phyloP scores from a whole-genome alignment of 2,329 filamentous ascomycete species.

The Rutstroemia sp. region DNA sequence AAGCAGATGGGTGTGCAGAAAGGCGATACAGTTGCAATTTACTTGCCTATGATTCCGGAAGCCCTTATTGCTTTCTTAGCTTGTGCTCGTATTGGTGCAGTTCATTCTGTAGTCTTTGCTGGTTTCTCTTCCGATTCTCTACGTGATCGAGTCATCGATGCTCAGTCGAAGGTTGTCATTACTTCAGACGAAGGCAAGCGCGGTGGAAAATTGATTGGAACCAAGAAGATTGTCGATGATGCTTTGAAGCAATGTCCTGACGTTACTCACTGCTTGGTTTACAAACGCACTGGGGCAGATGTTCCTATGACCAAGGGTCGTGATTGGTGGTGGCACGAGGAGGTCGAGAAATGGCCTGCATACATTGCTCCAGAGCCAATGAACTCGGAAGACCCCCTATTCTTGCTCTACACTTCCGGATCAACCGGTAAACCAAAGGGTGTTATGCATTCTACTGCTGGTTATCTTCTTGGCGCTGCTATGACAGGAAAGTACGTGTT shows the following conservation, averaged over 20 bases:
- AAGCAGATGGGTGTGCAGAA: slow-evolving; percentile 96
- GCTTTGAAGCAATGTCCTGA: slow-evolving; percentile 93
- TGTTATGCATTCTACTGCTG: slow-evolving; percentile 94
- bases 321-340: slow-evolving; percentile 98
- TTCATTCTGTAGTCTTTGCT: slow-evolving; percentile 97
- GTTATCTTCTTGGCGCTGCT: slow-evolving; percentile 90
- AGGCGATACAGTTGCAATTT: slow-evolving; percentile 94
- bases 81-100: slow-evolving; percentile 83
- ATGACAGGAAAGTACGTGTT: slow-evolving; percentile 98
- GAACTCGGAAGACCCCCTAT: slow-evolving; percentile 91
- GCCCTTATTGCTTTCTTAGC: slow-evolving; percentile 87
- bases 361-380: slow-evolving; percentile 87
- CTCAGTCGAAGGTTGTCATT: slow-evolving; percentile 86
- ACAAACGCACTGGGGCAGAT: slow-evolving; percentile 89
- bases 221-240: slow-evolving; percentile 98
- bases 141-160: slow-evolving; percentile 89
- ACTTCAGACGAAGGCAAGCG: slow-evolving; percentile 97
- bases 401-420: slow-evolving; percentile 95
- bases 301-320: slow-evolving; percentile 84
- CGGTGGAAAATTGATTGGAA: slow-evolving; percentile 93
- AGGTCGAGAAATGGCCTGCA: slow-evolving; percentile 90
- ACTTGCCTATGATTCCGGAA: slow-evolving; percentile 98
- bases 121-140: slow-evolving; percentile 96
- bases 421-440: slow-evolving; percentile 99
- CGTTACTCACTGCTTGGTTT: slow-evolving; percentile 79